phyloP scores from a whole-genome alignment of 768 basidiomycete species.

The Hypholoma fasciculare region DNA sequence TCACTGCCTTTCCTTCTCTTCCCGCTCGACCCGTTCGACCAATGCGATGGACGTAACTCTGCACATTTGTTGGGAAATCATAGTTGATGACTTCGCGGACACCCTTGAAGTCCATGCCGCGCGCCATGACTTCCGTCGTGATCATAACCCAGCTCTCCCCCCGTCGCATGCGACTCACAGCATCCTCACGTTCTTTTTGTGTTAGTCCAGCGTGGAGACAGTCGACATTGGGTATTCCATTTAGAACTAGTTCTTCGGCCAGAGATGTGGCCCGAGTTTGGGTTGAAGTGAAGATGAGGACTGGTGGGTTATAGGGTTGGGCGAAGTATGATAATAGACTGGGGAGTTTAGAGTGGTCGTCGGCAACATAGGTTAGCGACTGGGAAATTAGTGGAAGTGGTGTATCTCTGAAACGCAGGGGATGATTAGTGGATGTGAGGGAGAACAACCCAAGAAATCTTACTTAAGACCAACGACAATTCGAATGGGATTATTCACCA shows the following conservation, averaged over 20 bases:
- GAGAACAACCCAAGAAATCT: conserved; percentile 26
- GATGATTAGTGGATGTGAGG: background rate
- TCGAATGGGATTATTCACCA: conserved; percentile 84
- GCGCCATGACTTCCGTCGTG: conserved; percentile 95
- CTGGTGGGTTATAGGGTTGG: conserved; percentile 85
- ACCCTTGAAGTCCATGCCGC: conserved; percentile 98
- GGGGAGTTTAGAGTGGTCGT: conserved; percentile 92
- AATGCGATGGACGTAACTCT: conserved; percentile 95
- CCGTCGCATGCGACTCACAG: conserved; percentile 78
- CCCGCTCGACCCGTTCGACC: conserved; percentile 97
- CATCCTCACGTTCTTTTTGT: conserved; percentile 84
- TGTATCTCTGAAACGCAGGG: conserved; percentile 66
- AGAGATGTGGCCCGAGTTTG: conserved; percentile 84
- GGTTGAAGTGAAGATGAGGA: conserved; percentile 88
- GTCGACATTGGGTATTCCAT: conserved; percentile 80
- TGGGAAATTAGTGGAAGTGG: conserved; percentile 91
- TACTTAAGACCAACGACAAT: conserved; percentile 97
- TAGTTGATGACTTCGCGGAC: conserved; percentile 94
- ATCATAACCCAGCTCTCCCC: conserved; percentile 96
- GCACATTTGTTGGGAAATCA: conserved; percentile 94
- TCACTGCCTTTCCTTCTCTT: conserved; percentile 88
- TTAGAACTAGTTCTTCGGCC: conserved; percentile 78
- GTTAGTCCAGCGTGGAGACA: conserved; percentile 91
- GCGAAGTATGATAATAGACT: conserved; percentile 80
- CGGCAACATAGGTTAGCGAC: conserved; percentile 86